Base-by-base conservation (phyloP, 768 basidiomycete species). In the button mushroom (Agaricus bisporus) region DNA sequence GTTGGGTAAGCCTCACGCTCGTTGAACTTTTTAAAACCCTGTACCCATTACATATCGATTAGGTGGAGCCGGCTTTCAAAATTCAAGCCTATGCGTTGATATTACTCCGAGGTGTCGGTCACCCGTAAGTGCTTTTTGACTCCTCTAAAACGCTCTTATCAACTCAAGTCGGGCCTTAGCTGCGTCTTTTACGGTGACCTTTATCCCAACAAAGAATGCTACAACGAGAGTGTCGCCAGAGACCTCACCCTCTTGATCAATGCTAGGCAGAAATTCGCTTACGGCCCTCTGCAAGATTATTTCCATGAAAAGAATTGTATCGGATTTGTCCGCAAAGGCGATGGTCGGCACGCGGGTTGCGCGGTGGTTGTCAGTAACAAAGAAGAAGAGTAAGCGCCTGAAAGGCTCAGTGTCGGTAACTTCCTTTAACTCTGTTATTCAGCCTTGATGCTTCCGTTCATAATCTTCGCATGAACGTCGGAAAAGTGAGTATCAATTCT, bases 171-270 rank as follows among this genome's bases (percentile, higher is more conserved):
- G n/a, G 48, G n/a, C 15, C 54, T 28, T 49, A 92, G 90, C 38
- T 93, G 90, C 59, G 81, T 91, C n/a, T 93, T 91, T 66, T 91
- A 91, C 57, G 90, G 88, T 5, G 90, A 92, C 65, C 61, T 91
- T 14, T 90, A 88, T 60, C 85, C 82, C 0, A 86, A 88, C 60
- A 59, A 68, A 39, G 85, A 86, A 64, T 82, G 84, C 56, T 88
- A 81, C 62, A 74, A 83, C 57, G 75, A 75, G 56, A 63, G 64
- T 14, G 73, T 76, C 7, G 75, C 85, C 8, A 64, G 62, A 29
- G 78, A 78, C 42, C 72, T 92, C 46, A 71, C 62, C 43, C 61
- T 73, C 20, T 67, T 93, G 43, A 77, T 92, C 17, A 65, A 73
- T 41, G 80, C 74, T 29, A 85, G 91, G 59, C 80, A 79, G 70